Evolutionary conservation across 2,329 filamentous ascomycete species (phyloP).

Genomic region (Diplodia sapinea): DNA sequence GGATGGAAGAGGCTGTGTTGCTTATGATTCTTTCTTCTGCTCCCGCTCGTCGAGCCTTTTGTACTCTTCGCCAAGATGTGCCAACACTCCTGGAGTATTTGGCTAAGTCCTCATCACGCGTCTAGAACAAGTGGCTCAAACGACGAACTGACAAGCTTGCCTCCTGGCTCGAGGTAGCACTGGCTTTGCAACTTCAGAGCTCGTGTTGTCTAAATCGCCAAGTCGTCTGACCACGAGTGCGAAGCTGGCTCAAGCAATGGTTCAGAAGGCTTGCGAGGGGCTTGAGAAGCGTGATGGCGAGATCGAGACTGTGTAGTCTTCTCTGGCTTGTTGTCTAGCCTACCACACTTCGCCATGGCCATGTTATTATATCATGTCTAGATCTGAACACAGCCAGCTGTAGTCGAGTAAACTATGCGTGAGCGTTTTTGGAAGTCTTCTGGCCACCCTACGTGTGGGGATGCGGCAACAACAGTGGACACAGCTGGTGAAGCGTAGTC

Average conservation of each 20-base stretch:
- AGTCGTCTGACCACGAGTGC: background rate
- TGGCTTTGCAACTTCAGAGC: background rate
- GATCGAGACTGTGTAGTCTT: no score
- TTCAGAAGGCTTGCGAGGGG: no score
- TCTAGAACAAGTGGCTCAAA: background rate
- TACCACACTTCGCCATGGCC: no score
- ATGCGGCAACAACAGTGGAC: no score
- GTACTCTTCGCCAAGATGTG: background rate
- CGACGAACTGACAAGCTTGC: background rate
- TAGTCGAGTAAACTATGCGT: no score
- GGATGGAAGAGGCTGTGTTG: conserved; percentile 1
- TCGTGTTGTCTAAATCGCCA: background rate
- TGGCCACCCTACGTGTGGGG: no score
- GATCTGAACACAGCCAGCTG: no score
- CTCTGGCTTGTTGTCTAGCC: no score
- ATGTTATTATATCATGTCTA: no score
- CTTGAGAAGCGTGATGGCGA: no score
- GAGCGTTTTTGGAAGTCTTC: no score
- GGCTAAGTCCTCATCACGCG: background rate
- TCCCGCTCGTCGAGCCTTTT: background rate
- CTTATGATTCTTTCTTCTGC: background rate
- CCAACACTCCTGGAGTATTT: background rate
- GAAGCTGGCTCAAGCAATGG: background rate
- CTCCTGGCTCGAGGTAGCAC: background rate
- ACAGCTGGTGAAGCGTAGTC: no score